Conservation (phyloP, 495 filamentous ascomycete genomes). For the Penicillium chermesinum region DNA sequence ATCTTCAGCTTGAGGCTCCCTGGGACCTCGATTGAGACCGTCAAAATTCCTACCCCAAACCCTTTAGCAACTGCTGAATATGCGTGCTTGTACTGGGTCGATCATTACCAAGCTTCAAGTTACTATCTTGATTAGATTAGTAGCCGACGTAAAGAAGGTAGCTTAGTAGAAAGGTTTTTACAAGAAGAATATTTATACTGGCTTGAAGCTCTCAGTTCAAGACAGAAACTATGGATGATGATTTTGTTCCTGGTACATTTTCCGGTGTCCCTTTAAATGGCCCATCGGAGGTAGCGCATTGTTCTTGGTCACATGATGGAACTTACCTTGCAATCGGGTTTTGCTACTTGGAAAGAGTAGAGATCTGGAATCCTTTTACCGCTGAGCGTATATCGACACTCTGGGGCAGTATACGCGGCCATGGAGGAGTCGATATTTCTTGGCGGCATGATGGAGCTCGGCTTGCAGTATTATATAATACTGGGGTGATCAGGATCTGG, state of each 20-base stretch:
- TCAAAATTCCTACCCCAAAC: background rate
- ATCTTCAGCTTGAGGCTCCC: constrained; percentile 13
- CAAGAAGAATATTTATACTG: constrained; percentile 23
- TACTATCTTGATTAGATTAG: no score
- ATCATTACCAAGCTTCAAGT: constrained; percentile 1
- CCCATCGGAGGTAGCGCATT: background rate
- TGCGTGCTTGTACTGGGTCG: constrained; percentile 4
- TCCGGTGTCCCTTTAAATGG: no score
- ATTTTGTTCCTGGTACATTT: background rate
- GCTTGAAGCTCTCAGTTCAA: constrained; percentile 30
- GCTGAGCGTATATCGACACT: no score
- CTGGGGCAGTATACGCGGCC: no score
- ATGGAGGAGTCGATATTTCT: no score
- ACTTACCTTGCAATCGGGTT: constrained; percentile 1
- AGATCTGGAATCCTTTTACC: constrained; percentile 5
- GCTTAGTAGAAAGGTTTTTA: background rate
- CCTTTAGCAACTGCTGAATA: background rate
- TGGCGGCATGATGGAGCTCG: no score
- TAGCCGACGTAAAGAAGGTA: background rate
- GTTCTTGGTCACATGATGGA: background rate
- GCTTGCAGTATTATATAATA: no score
- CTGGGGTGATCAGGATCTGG: no score
- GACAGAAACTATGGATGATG: constrained; percentile 5
- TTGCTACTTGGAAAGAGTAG: background rate
- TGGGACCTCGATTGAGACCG: background rate